phyloP scores from a whole-genome alignment of 495 filamentous ascomycete species.

The Lasiosphaeriaceae sp. region DNA sequence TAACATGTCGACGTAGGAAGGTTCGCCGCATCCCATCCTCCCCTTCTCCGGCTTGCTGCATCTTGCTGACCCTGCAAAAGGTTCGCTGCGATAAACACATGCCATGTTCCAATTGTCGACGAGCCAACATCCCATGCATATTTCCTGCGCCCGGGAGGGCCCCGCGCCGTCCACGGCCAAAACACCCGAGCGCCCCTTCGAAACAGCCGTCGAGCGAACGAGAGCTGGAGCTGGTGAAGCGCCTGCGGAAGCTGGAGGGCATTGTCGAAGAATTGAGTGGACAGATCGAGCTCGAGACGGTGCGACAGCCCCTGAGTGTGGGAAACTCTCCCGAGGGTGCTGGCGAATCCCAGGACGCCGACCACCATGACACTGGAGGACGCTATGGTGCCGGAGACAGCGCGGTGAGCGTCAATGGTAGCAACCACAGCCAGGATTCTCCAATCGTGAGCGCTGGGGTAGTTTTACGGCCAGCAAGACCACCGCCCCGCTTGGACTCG shows the following conservation, averaged over 20 bases:
- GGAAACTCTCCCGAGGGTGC: slow-evolving; percentile 38
- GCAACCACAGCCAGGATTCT: slow-evolving; percentile 14
- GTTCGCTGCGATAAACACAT: slow-evolving; percentile 75
- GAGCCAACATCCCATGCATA: slow-evolving; percentile 73
- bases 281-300: slow-evolving; percentile 49
- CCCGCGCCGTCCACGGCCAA: slow-evolving; percentile 61
- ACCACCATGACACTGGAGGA: slow-evolving; percentile 10
- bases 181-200: slow-evolving; percentile 51
- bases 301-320: slow-evolving; percentile 33
- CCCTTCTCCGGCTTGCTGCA: neutral
- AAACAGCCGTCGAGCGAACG: slow-evolving; percentile 52
- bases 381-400: slow-evolving; percentile 12
- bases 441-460: neutral
- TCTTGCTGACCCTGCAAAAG: slow-evolving; percentile 3
- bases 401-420: slow-evolving; percentile 9
- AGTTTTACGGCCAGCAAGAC: neutral
- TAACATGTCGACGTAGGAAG: slow-evolving; percentile 79
- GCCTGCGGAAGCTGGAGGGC: slow-evolving; percentile 73
- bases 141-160: slow-evolving; percentile 82
- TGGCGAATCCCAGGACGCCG: slow-evolving; percentile 2
- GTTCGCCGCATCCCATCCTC: slow-evolving; percentile 44
- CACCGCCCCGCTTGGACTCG: slow-evolving; percentile 12
- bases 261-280: slow-evolving; percentile 63
- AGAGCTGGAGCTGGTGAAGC: slow-evolving; percentile 71
- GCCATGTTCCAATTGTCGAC: slow-evolving; percentile 81